phyloP scores from a whole-genome alignment of 768 basidiomycete species.

The Melanogaster broomeanus region DNA sequence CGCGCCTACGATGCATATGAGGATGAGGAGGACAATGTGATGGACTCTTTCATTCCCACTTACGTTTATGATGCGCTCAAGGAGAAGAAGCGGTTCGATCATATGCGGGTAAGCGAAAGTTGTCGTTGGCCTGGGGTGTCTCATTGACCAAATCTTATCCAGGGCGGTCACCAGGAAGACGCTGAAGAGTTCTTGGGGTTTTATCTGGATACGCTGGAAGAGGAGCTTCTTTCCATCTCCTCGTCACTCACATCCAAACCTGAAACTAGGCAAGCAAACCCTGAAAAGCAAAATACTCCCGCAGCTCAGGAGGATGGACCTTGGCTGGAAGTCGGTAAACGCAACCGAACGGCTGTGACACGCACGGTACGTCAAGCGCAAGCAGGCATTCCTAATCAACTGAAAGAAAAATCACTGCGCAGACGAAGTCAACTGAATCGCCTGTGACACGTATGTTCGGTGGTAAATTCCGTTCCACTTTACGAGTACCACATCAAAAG shows the following conservation, averaged over 20 bases:
- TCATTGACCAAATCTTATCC: slow-evolving; percentile 4
- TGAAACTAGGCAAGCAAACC: slow-evolving; percentile 18
- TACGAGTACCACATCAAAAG: slow-evolving; percentile 78
- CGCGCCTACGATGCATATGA: slow-evolving; percentile 18
- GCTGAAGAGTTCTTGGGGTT: slow-evolving; percentile 99
- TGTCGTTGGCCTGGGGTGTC: not conserved
- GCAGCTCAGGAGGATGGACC: slow-evolving; percentile 57
- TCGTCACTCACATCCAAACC: slow-evolving; percentile 48
- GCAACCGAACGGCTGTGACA: slow-evolving; percentile 78
- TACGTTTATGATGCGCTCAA: slow-evolving; percentile 92
- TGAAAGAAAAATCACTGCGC: slow-evolving; percentile 2
- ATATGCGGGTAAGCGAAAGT: slow-evolving; percentile 71
- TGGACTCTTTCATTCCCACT: slow-evolving; percentile 80
- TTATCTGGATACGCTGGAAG: slow-evolving; percentile 91
- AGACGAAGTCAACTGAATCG: slow-evolving; percentile 82
- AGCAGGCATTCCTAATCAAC: not conserved
- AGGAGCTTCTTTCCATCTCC: slow-evolving; percentile 78
- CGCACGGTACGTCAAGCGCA: slow-evolving; percentile 59
- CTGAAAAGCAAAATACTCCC: slow-evolving; percentile 11
- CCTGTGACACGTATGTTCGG: slow-evolving; percentile 93
- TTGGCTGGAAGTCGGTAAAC: slow-evolving; percentile 93
- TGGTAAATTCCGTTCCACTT: slow-evolving; percentile 84
- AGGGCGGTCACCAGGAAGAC: slow-evolving; percentile 95
- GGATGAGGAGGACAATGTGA: slow-evolving; percentile 50
- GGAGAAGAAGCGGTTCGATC: slow-evolving; percentile 90